Conservation (phyloP, 2,329 filamentous ascomycete species). For the Talaromyces sp. region DNA sequence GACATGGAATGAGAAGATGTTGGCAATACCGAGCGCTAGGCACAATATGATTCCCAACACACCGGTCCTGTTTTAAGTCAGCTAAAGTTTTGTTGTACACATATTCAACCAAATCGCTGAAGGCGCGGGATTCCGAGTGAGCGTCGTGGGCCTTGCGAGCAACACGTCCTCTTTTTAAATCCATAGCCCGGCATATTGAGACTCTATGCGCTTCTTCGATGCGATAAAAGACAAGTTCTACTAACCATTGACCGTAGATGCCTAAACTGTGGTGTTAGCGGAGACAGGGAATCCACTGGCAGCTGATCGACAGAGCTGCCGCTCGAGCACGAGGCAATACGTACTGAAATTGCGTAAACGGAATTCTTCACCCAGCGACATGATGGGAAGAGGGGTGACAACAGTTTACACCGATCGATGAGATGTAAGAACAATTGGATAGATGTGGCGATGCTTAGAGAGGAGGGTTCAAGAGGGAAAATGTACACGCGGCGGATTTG, state of each 20-base stretch:
- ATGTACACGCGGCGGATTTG: slow-evolving; percentile 24
- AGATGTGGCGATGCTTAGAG: slow-evolving; percentile 3
- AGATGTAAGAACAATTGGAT: slow-evolving; percentile 2
- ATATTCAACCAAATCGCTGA: neutral
- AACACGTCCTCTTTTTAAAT: neutral
- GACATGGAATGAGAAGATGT: slow-evolving; percentile 63
- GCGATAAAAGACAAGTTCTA: slow-evolving; percentile 18
- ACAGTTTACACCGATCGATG: slow-evolving; percentile 1
- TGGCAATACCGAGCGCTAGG: slow-evolving; percentile 68
- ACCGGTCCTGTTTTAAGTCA: slow-evolving; percentile 43
- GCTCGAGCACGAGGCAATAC: slow-evolving; percentile 32
- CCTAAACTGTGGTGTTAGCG: slow-evolving; percentile 47
- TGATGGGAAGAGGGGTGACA: slow-evolving; percentile 34
- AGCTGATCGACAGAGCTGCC: slow-evolving; percentile 19
- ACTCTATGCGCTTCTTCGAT: too few species aligned
- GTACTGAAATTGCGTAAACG: slow-evolving; percentile 68
- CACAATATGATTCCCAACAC: slow-evolving; percentile 67
- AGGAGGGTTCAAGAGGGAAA: slow-evolving; percentile 17
- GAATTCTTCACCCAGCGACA: slow-evolving; percentile 66
- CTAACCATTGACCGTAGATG: slow-evolving; percentile 71
- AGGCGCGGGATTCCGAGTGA: neutral
- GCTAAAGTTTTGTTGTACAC: slow-evolving; percentile 1
- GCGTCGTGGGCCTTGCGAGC: neutral
- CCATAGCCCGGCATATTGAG: too few species aligned
- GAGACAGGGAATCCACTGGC: slow-evolving; percentile 3